Base-by-base conservation (phyloP, 2,329 filamentous ascomycete species). In the Aspergillus caelatus region DNA sequence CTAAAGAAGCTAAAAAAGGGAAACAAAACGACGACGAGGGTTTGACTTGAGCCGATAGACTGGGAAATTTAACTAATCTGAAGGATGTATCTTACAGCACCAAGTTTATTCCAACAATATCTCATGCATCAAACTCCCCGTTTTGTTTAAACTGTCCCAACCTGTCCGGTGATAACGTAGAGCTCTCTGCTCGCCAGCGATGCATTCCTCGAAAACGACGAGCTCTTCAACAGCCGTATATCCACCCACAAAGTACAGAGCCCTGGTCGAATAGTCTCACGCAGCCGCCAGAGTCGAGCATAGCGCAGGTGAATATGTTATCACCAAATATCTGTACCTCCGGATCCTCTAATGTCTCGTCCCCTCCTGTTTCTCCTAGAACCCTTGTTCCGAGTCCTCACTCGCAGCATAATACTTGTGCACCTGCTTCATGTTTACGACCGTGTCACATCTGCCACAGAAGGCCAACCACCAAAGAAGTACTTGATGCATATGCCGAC, bases 391-490 rank as follows among this genome's bases (percentile, higher is more conserved):
- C 74, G 12, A 19, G 69, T 19, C 54, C 71, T 28, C 70, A 71
- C 53, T 65, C 65, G 55, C 72, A 63, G 62, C 72, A 62, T 59
- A 65, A 32, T 26, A 48, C 32, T 57, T 65, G 58, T 62, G 57
- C 65, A 48, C 69, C 74, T 23, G 64, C 72, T 7, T 70, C 73
- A 2, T 70, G 71, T 3, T 71, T 80, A 10, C 71, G 76, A 12
- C 76, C 78, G 7, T 81, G 78, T 30, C 78, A 81, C 58, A 78
- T 80, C 61, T 81, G 79, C 57, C 75, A 80, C 61, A 72, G 79
- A 53, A 75, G 74, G 53, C 78, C 79, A 11, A 79, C 77, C 10
- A 81, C 78, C 2, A 73, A 73, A 21, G 73, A 77, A 55, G 70
- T 78, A 26, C 68, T 81, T 1, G 77, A 80, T 57, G 78, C 77